A percentile compares a stretch with the other conserved stretches of the same genome.
Evolutionary conservation across 148 eudicot species (phyloP).

Genomic region (Salicornia ramosissima): DNA sequence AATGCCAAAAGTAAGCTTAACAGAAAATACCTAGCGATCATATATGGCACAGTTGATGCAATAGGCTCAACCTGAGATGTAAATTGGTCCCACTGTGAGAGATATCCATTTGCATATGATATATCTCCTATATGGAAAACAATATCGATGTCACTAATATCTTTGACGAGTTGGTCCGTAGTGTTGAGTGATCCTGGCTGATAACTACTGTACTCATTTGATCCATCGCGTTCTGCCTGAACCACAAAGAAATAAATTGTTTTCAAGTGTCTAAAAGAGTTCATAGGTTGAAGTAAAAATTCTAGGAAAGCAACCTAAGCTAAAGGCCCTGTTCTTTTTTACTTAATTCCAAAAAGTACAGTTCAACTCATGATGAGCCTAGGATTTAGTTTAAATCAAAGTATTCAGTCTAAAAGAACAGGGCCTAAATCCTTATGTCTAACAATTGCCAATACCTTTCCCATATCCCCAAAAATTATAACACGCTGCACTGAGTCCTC

Average conservation of each 20-base stretch:
- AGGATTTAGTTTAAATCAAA: no score
- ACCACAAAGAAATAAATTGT: not conserved
- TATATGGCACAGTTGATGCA: constrained; percentile 73
- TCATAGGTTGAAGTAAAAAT: no score
- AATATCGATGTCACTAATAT: constrained; percentile 60
- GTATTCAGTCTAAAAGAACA: no score
- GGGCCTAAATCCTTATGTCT: no score
- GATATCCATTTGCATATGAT: constrained; percentile 69
- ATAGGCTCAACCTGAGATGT: constrained; percentile 83
- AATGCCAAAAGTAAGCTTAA: not conserved
- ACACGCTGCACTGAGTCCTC: constrained; percentile 81
- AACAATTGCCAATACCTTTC: constrained; percentile 54
- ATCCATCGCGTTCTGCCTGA: constrained; percentile 64
- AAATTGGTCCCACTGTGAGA: constrained; percentile 96
- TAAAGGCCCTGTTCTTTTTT: no score
- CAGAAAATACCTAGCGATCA: constrained; percentile 67
- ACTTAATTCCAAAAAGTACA: no score
- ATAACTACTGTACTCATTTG: constrained; percentile 74
- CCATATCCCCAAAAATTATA: constrained; percentile 86
- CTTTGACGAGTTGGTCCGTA: constrained; percentile 66
- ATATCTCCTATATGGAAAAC: constrained; percentile 89
- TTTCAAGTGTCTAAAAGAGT: no score
- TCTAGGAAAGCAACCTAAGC: no score
- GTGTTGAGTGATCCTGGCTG: constrained; percentile 82
- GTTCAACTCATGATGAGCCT: not conserved